phyloP scores from a whole-genome alignment of 192 early-diverging fungal species.

The Coemansia sp. region DNA sequence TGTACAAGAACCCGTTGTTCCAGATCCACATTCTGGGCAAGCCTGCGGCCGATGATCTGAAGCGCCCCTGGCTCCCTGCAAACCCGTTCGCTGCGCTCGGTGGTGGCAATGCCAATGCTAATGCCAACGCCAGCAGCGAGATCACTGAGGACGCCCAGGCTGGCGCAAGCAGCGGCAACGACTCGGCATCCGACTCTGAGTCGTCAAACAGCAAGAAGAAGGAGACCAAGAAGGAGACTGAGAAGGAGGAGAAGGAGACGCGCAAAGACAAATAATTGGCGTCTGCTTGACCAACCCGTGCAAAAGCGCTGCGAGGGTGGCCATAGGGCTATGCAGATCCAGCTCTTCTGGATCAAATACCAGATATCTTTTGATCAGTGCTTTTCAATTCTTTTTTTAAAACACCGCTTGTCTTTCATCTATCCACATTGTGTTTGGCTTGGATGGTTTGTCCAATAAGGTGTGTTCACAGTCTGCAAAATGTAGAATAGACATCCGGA shows the following conservation, averaged over 20 bases:
- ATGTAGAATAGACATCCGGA: no score
- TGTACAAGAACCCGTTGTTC: slow-evolving; percentile 70
- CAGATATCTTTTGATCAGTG: no score
- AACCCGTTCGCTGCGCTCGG: slow-evolving; percentile 65
- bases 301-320: no score
- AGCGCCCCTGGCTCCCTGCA: slow-evolving; percentile 80
- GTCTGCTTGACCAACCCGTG: no score
- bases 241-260: slow-evolving; percentile 20
- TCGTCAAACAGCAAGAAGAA: slow-evolving; percentile 4
- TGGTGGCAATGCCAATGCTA: slow-evolving; percentile 5
- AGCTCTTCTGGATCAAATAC: no score
- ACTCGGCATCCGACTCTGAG: slow-evolving; percentile 12
- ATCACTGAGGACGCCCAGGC: slow-evolving; percentile 11
- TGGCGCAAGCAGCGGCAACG: neutral
- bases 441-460: no score
- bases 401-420: no score
- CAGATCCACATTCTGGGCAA: slow-evolving; percentile 78
- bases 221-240: neutral
- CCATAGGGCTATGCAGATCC: no score
- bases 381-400: no score
- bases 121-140: slow-evolving; percentile 8
- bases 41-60: slow-evolving; percentile 73
- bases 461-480: no score
- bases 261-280: slow-evolving; percentile 28
- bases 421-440: no score